phyloP scores from a whole-genome alignment of 192 early-diverging fungal species.

The Chytriomyces sp. region DNA sequence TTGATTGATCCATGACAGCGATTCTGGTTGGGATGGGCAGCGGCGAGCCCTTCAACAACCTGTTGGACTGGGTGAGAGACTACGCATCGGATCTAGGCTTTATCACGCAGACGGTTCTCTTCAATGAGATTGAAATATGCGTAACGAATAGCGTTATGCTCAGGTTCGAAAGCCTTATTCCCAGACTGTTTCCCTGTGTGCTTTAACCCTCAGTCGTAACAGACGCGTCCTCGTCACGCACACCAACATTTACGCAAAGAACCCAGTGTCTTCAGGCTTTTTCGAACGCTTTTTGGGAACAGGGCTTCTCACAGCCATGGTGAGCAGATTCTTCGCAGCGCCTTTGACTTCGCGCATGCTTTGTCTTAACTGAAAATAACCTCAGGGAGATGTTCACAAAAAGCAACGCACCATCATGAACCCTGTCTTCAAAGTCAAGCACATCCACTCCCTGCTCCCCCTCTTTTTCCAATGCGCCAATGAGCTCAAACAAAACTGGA shows the following conservation, averaged over 20 bases:
- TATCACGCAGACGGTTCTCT: not conserved
- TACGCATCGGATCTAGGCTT: no score
- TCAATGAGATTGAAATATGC: not conserved
- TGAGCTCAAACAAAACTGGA: constrained; percentile 5
- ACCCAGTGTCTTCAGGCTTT: not conserved
- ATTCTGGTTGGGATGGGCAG: no score
- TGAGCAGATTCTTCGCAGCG: no score
- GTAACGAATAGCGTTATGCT: not conserved
- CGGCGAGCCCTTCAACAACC: no score
- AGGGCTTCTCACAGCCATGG: not conserved
- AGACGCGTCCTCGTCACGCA: not conserved
- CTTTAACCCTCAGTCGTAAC: not conserved
- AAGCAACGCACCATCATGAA: not conserved
- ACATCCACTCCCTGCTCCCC: not conserved
- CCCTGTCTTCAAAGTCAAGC: not conserved
- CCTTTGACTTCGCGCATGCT: no score
- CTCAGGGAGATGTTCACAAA: constrained; percentile 3
- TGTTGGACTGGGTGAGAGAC: no score
- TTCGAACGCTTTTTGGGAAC: not conserved
- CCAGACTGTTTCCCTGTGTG: no score
- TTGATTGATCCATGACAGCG: no score
- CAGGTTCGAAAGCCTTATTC: no score
- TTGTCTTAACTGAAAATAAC: no score
- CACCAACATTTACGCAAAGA: not conserved
- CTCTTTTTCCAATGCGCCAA: not conserved